Percentiles rank a stretch among this genome's conserved stretches.
These are phyloP conservation scores for Cutaneotrichosporon spelunceum DNA, from an alignment of 1,284 basidiomycete genomes.

Conservation along the genomic window DNA sequence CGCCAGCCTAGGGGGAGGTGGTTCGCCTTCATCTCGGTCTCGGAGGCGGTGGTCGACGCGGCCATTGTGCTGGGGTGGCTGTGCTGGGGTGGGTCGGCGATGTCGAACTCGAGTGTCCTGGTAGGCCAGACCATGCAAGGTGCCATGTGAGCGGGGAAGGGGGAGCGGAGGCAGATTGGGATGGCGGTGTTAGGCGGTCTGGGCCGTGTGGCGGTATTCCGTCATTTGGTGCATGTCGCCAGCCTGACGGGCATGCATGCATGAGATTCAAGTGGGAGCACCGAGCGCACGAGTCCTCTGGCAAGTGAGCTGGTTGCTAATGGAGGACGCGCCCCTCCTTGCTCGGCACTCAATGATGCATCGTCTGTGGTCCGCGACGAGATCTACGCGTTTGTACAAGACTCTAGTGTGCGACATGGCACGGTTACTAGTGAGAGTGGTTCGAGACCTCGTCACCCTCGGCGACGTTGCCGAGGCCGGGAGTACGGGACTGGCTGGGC, in stretches of 20 bases:
- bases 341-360: background rate
- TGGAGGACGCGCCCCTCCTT: too few relatives aligned
- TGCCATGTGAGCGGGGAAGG: background rate
- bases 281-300: too few relatives aligned
- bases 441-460: conserved; percentile 27
- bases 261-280: too few relatives aligned
- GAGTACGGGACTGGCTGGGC: conserved; percentile 7
- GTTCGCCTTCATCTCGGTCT: conserved; percentile 73
- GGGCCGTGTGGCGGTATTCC: background rate
- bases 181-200: conserved; percentile 3
- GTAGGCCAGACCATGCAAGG: background rate
- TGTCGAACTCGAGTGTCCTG: conserved; percentile 9
- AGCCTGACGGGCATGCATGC: background rate
- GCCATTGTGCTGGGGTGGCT: conserved; percentile 55
- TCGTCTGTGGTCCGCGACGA: background rate
- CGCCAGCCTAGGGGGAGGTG: conserved; percentile 78
- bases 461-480: conserved; percentile 36
- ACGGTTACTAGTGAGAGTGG: conserved; percentile 14
- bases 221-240: background rate
- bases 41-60: conserved; percentile 72
- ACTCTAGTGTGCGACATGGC: background rate
- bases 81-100: background rate
- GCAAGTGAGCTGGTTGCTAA: too few relatives aligned
- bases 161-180: conserved; percentile 1
- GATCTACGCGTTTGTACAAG: background rate